Base-by-base conservation (phyloP, 2,329 filamentous ascomycete species). In the Dactylella cylindrospora region DNA sequence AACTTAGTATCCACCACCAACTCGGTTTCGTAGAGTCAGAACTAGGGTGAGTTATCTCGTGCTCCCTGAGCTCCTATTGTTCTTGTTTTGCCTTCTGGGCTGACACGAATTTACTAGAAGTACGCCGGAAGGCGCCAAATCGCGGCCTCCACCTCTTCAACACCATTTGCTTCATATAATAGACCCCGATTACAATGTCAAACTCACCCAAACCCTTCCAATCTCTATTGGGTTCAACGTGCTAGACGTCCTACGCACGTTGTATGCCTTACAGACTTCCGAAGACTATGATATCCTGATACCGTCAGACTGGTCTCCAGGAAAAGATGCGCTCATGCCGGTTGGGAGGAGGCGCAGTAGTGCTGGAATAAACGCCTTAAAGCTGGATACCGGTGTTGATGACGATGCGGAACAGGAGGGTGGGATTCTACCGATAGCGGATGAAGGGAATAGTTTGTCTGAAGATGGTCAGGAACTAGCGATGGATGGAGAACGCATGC, bases 261-360 rank as follows among this genome's bases (percentile, higher is more conserved):
- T 62, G 4, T 49, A 62, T 32, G 57, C 57, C 10, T 26, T 62
- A 3, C 57, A 62, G 36, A 54, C 57, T 5, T 35, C 38, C 3
- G 57, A 62, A 8, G 57, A 62, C 20, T 62, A 62, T 15, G 57
- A 62, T 9, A 40, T 62, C 8, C 25, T 62, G 1, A 53, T 62
- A 7, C 57, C 57, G 4, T 28, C 57, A 4, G 49, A 62, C 31
- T 62, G 57, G 57, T 20, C 43, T 12, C 57, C 49, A 1, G 57
- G 57, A 17, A 32, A 22, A 31, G 57, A 62, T 15, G 57, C 57
- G 1, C 8, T 62, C 4, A 62, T 62, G 57, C 57, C 57, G 19
- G 20, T 38, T 9, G 43, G 38, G 7, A 35, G 57, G 29, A 47
- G 28, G 9, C 41, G 57, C 3, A 17, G 15, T 2, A 33, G 47